Base-by-base conservation (phyloP, 1,284 basidiomycete genomes). In the Trametes versicolor region DNA sequence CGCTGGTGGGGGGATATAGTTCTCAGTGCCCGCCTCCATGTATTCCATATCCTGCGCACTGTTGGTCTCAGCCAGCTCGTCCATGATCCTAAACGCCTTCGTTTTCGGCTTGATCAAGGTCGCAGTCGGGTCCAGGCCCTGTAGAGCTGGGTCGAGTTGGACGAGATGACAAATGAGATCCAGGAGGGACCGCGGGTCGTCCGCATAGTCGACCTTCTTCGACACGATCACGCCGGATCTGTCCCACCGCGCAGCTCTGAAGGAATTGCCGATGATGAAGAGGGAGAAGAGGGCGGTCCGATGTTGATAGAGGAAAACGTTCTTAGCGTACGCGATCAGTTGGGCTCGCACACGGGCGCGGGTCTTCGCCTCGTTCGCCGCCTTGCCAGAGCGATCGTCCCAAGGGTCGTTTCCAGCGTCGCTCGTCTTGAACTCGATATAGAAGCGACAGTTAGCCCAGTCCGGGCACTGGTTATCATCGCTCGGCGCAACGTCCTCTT, bases 171-270 rank as follows among this genome's bases (percentile, higher is more conserved):
- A 68, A 17, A 70, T 9, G 36, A 70, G 57, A 23, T 68, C 57
- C 15, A 62, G 55, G 1, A 72, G 59, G 10, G 54, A 5, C 25
- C 32, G 21, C 2, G 69, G 63, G 6, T 63, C 43, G 8, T 61
- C 32, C 27, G 43, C 43, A 55, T 69, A 68, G 50, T 67, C 45
- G 51, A 67, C 60, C 21, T 34, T 25, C 17, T 64, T 57, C 3
- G 63, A 60, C 45, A 71, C 62, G 27, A 68, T 64, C 50, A 67
- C 59, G 2, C 68, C 70, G 2, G 67, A 57, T 39, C 65, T 43
- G 27, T 71, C 70, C 68, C 67, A 71, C 29, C 63, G 65, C 19
- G 66, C 4, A 7, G 64, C 34, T 2, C 71, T 65, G 19, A 61
- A 58, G 17, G 51, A 3, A 9, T 51, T 27, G 25, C 50, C 50